phyloP scores from a whole-genome alignment of 306 rosid species.

The Trichosanthes truncata region DNA sequence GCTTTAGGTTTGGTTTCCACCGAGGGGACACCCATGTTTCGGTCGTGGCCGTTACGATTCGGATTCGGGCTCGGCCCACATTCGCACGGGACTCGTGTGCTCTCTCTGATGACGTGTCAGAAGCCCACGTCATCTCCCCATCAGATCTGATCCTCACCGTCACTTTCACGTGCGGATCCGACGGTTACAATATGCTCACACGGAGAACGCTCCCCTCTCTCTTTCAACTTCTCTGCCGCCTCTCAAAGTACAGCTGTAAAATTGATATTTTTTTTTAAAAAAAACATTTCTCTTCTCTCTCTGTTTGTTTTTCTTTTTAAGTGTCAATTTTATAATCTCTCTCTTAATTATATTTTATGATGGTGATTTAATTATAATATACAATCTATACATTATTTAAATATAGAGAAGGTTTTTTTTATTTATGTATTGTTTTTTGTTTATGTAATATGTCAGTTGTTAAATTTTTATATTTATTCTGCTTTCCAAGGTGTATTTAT shows the following conservation, averaged over 20 bases:
- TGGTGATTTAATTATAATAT: background rate
- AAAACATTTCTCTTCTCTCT: background rate
- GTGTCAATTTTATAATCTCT: background rate
- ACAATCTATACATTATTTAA: background rate
- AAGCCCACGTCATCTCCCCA: background rate
- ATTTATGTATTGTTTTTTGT: background rate
- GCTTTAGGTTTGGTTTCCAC: conserved; percentile 7
- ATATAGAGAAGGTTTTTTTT: background rate
- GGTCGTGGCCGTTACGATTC: conserved; percentile 23
- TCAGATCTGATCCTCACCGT: conserved; percentile 12
- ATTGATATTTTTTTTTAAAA: no score
- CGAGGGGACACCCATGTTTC: background rate
- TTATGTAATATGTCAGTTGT: background rate
- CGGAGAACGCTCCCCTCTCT: background rate
- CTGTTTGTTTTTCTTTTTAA: background rate
- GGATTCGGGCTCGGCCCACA: conserved; percentile 21
- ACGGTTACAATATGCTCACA: conserved; percentile 21
- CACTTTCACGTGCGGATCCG: conserved; percentile 23
- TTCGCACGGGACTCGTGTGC: conserved; percentile 24
- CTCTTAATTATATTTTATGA: background rate
- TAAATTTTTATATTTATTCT: no score
- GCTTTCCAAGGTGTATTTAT: no score
- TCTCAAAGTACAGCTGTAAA: background rate
- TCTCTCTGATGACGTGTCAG: background rate
- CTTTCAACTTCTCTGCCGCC: background rate